Base-by-base conservation (phyloP, 495 filamentous ascomycete genomes). In the Aspergillus nidulans region DNA sequence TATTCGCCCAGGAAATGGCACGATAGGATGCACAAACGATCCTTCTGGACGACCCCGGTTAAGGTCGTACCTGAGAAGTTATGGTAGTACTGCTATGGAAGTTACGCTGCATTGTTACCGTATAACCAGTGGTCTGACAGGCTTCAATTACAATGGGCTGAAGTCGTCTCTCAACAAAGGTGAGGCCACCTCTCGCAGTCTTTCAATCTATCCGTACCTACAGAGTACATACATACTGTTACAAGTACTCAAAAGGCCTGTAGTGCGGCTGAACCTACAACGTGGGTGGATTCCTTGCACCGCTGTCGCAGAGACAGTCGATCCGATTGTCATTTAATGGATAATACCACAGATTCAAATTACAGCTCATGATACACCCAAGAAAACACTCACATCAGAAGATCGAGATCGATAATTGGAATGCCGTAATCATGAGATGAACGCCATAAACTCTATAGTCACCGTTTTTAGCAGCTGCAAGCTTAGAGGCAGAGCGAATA, bases 61-160 rank as follows among this genome's bases (percentile, higher is more conserved):
- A 45, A 32, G 53, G 53, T 55, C 8, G 53, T 57, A 56, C 30
- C 24, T 49, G 16, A 24, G 47, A 20, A 39, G 47, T 49, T 56
- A 59, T 52, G 53, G 48, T 53, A 43, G 46, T 40, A 54, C 30
- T n/a, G 57, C 53, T 59, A 49, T 25, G 51, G 51, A 60, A 63
- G 62, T 59, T 57, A 67, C 67, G 63, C 68, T 73, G 70, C 70
- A 68, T 64, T 73, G 70, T 66, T 23, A 73, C 70, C 68, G 63
- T 61, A 55, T 24, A 30, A n/a, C 19, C 30, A 43, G 41, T 41
- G 30, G 36, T 43, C 47, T 49, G 47, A 49, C 32, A 23, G 32
- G 12, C 20, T 39, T 18, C 19, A 25, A 38, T 8, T 21, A n/a
- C 44, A n/a, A 38, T 49, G 13, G 20, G 32, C 21, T 32, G 16